Evolutionary conservation across 129 eudicot species (phyloP).

Genomic region (Smallanthus sonchifolius): DNA sequence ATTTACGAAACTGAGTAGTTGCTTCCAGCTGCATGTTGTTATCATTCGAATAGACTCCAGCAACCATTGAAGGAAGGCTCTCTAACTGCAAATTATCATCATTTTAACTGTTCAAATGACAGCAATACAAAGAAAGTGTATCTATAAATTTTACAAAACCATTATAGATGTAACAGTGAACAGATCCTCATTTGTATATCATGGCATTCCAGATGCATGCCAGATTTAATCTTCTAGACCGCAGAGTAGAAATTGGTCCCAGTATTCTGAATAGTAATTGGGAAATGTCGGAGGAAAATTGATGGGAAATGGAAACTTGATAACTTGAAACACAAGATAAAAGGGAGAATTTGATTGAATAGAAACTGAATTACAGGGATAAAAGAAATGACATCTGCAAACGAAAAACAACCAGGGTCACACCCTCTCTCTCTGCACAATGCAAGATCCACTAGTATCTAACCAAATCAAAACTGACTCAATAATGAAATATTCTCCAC

Average conservation of each 20-base stretch:
- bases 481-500: too few species aligned
- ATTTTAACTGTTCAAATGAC: conserved; percentile 13
- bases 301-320: too few species aligned
- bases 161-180: not conserved
- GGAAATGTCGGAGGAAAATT: not conserved
- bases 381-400: too few species aligned
- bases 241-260: not conserved
- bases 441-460: too few species aligned
- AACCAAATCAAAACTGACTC: too few species aligned
- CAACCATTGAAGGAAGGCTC: conserved; percentile 78
- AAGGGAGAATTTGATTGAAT: too few species aligned
- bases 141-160: not conserved
- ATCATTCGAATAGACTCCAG: conserved; percentile 72
- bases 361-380: too few species aligned
- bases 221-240: not conserved
- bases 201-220: not conserved
- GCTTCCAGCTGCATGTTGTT: conserved; percentile 74
- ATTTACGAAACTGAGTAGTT: conserved; percentile 84
- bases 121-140: not conserved
- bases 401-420: too few species aligned
- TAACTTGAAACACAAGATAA: too few species aligned
- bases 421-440: too few species aligned
- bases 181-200: not conserved
- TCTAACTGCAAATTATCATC: conserved; percentile 52
- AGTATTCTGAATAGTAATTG: not conserved